These are phyloP conservation scores for Eucalyptus erythrocorys DNA, from an alignment of 345 rosid genomes.

Conservation along the genomic window DNA sequence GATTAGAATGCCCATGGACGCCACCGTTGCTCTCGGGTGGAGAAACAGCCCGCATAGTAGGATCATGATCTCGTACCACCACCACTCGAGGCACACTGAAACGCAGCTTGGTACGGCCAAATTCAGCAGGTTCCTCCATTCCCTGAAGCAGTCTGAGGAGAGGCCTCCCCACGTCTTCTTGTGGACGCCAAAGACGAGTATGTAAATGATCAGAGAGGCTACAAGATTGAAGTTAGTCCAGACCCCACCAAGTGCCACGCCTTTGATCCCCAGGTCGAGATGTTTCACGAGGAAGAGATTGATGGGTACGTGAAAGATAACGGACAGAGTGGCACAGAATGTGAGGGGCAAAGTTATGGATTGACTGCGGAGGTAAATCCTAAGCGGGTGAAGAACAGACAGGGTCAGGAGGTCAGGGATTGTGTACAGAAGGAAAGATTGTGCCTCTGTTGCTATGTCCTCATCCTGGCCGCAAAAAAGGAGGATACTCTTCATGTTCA, in stretches of 20 bases:
- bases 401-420: conserved; percentile 78
- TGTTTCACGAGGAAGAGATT: conserved; percentile 37
- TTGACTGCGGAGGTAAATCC: conserved; percentile 73
- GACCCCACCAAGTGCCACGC: conserved; percentile 66
- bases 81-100: conserved; percentile 85
- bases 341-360: conserved; percentile 74
- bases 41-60: conserved; percentile 45
- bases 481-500: conserved; percentile 56
- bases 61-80: conserved; percentile 91
- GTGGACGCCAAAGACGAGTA: conserved; percentile 37
- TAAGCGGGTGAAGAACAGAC: conserved; percentile 69
- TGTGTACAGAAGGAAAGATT: conserved; percentile 49
- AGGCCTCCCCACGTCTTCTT: conserved; percentile 45
- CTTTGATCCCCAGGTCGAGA: conserved; percentile 54
- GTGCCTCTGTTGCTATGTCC: conserved; percentile 50
- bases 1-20: conserved; percentile 75
- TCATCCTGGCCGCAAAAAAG: conserved; percentile 50
- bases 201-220: conserved; percentile 32
- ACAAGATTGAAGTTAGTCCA: conserved; percentile 67
- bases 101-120: conserved; percentile 67
- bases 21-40: conserved; percentile 52
- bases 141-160: conserved; percentile 43
- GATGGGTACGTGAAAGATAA: conserved; percentile 56
- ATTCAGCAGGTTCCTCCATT: conserved; percentile 38
- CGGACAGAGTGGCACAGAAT: conserved; percentile 41